Evolutionary conservation across 169 alveolate genomes (phyloP).

Genomic region (Cystoisospora suis): DNA sequence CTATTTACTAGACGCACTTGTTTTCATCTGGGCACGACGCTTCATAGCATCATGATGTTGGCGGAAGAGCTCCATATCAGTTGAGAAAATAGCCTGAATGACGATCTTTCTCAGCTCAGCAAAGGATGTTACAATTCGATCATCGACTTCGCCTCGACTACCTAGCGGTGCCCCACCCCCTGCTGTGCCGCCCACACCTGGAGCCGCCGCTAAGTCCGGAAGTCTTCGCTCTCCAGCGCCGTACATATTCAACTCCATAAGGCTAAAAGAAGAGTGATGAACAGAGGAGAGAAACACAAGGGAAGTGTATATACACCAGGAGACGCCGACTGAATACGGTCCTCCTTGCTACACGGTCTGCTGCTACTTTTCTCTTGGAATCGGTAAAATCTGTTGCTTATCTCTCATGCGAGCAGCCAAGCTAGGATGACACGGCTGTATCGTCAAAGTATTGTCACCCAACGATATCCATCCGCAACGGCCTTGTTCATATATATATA

Average conservation of each 20-base stretch:
- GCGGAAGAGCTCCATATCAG: conserved; percentile 68
- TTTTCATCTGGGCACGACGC: conserved; percentile 62
- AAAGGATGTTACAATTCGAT: conserved; percentile 24
- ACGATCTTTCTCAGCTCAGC: conserved; percentile 56
- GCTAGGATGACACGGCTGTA: too few relatives aligned
- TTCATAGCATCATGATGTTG: conserved; percentile 66
- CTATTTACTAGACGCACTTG: too few relatives aligned
- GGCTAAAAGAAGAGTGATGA: not conserved
- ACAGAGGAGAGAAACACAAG: not conserved
- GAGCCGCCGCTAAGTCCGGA: not conserved
- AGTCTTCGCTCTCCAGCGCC: conserved; percentile 5
- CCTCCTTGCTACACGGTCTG: too few relatives aligned
- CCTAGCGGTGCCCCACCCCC: not conserved
- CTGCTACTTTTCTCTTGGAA: too few relatives aligned
- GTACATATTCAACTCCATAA: conserved; percentile 18
- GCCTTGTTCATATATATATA: not conserved
- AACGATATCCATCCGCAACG: not conserved
- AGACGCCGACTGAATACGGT: too few relatives aligned
- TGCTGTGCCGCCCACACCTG: not conserved
- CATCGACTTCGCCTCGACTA: conserved; percentile 11
- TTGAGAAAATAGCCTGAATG: conserved; percentile 56
- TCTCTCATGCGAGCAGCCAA: too few relatives aligned
- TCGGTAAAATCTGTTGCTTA: too few relatives aligned
- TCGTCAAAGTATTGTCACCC: too few relatives aligned
- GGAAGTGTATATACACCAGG: too few relatives aligned